These are phyloP conservation scores for Ricinus communis DNA, from an alignment of 345 rosid genomes.

Conservation along the genomic window DNA sequence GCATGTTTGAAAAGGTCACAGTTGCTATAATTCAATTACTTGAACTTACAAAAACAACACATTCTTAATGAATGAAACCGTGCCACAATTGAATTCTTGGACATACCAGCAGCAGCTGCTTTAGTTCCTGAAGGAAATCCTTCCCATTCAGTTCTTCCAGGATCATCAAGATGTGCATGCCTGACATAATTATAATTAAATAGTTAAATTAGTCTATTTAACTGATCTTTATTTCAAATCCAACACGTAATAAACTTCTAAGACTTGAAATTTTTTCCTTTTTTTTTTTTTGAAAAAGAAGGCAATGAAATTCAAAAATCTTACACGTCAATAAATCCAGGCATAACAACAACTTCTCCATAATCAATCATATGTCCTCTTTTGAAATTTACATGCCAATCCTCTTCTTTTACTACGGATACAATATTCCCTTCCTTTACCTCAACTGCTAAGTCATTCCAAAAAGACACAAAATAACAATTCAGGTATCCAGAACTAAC, in stretches of 20 bases:
- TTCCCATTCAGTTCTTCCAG: constrained; percentile 98
- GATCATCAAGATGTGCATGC: constrained; percentile 96
- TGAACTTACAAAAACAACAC: no score
- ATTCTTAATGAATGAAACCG: no score
- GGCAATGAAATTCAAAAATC: constrained; percentile 23
- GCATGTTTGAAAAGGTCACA: no score
- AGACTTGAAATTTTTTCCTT: no score
- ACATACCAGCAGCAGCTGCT: constrained; percentile 94
- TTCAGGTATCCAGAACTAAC: background rate
- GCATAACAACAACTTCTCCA: constrained; percentile 92
- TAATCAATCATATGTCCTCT: constrained; percentile 55
- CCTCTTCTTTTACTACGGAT: constrained; percentile 58
- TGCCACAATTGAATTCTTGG: no score
- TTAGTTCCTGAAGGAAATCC: constrained; percentile 94
- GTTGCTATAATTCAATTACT: no score
- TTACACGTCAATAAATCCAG: constrained; percentile 93
- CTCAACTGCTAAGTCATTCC: constrained; percentile 51
- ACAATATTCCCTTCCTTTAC: constrained; percentile 55
- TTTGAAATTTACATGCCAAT: constrained; percentile 52
- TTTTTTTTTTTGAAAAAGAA: no score
- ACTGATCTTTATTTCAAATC: no score
- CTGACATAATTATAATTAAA: constrained; percentile 47
- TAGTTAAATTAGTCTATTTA: no score
- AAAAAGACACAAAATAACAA: background rate
- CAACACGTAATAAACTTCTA: no score